Evolutionary conservation across 2,329 filamentous ascomycete species (phyloP).

Genomic region (Fusarium pininemorale): DNA sequence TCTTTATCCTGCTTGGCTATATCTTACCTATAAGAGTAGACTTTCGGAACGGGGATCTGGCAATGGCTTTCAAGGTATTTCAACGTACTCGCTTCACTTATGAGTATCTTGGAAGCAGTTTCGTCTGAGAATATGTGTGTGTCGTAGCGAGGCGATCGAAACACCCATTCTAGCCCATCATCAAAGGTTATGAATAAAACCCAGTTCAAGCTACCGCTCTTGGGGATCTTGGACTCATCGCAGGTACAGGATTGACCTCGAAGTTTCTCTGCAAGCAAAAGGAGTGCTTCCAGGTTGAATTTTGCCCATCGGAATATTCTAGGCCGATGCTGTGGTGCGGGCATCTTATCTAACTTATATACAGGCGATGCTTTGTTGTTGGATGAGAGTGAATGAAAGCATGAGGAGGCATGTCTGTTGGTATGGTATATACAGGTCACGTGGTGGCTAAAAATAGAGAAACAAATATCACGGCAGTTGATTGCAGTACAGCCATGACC

Average conservation of each 20-base stretch:
- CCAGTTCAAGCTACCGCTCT: slow-evolving; percentile 34
- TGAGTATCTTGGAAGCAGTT: slow-evolving; percentile 24
- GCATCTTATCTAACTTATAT: fast-evolving
- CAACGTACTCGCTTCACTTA: slow-evolving; percentile 36
- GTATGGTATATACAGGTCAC: neutral
- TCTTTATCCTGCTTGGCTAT: fast-evolving
- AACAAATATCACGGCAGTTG: too few relatives aligned
- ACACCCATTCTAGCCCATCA: slow-evolving; percentile 34
- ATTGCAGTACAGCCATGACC: too few relatives aligned
- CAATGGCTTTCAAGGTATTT: slow-evolving; percentile 21
- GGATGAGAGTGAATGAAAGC: fast-evolving
- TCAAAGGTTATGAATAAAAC: slow-evolving; percentile 34
- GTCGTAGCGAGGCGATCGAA: slow-evolving; percentile 25
- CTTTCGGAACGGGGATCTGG: slow-evolving; percentile 30
- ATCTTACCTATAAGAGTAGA: slow-evolving; percentile 12
- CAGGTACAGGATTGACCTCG: slow-evolving; percentile 29
- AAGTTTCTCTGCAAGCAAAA: slow-evolving; percentile 19
- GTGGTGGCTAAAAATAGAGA: neutral
- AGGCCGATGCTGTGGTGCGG: fast-evolving
- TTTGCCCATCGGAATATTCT: neutral
- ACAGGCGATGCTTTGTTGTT: too few relatives aligned
- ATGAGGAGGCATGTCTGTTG: neutral
- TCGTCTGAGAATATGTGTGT: slow-evolving; percentile 6
- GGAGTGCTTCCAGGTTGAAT: slow-evolving; percentile 30
- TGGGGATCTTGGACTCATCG: slow-evolving; percentile 16